Evolutionary conservation across 2,329 filamentous ascomycete genomes (phyloP).

Genomic region (Alternaria panax): DNA sequence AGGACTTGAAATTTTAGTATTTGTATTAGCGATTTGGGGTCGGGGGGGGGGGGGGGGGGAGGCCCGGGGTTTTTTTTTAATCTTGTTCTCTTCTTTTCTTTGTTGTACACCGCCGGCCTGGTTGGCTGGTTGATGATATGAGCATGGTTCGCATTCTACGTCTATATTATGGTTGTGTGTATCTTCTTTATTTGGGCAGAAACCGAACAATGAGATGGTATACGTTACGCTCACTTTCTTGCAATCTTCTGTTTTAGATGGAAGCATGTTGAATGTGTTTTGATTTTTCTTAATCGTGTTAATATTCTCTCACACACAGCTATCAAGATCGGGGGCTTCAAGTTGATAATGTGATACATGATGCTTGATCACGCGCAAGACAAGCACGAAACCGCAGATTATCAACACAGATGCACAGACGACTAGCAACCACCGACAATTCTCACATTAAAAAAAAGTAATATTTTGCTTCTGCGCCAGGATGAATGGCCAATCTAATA

Average conservation of each 20-base stretch:
- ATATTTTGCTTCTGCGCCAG: background rate
- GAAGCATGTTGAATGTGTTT: background rate
- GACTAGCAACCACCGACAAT: background rate
- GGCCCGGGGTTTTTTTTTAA: no score
- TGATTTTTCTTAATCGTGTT: background rate
- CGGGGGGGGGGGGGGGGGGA: no score
- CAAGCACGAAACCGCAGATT: background rate
- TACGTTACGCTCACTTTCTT: no score
- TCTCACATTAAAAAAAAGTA: background rate
- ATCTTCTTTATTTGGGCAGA: background rate
- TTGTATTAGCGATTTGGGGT: slow-evolving; percentile 1
- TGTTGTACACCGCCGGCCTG: background rate
- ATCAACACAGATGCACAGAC: background rate
- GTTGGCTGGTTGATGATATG: background rate
- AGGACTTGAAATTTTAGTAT: background rate
- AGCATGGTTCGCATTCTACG: background rate
- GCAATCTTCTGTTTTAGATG: background rate
- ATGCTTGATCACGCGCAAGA: background rate
- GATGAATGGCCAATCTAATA: background rate
- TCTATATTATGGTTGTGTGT: background rate
- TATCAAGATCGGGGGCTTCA: background rate
- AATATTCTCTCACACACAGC: background rate
- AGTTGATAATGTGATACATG: background rate
- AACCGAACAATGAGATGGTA: background rate
- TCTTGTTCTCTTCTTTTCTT: background rate